These are phyloP conservation scores for Penicillium coprophilum DNA, from an alignment of 495 filamentous ascomycete species.

Conservation along the genomic window DNA sequence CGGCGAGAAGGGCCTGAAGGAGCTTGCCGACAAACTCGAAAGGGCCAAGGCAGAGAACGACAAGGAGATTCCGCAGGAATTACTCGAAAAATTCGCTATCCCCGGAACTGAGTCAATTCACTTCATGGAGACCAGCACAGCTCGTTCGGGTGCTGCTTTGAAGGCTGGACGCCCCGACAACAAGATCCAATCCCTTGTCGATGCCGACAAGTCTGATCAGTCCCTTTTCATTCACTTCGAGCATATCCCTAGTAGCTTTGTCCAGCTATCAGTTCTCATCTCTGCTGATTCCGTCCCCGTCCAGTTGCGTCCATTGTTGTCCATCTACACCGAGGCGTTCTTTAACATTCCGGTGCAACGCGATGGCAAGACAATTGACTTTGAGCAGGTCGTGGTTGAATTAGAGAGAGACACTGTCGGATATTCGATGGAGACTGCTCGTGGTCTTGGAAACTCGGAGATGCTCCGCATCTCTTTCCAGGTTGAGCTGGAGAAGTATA, in stretches of 20 bases:
- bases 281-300: constrained; percentile 72
- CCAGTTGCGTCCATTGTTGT: constrained; percentile 74
- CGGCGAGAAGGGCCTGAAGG: constrained; percentile 65
- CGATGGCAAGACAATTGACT: constrained; percentile 76
- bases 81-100: constrained; percentile 77
- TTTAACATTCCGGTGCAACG: constrained; percentile 85
- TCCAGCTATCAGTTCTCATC: constrained; percentile 73
- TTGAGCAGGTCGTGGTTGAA: constrained; percentile 86
- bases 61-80: constrained; percentile 69
- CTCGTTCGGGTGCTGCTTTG: constrained; percentile 76
- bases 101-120: constrained; percentile 85
- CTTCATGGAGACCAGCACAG: constrained; percentile 86
- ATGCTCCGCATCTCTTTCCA: constrained; percentile 77
- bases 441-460: constrained; percentile 71
- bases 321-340: constrained; percentile 85
- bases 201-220: constrained; percentile 59
- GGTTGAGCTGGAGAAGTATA: constrained; percentile 85
- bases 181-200: constrained; percentile 71
- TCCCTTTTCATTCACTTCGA: constrained; percentile 98
- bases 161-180: constrained; percentile 66
- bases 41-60: constrained; percentile 79
- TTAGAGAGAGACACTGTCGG: constrained; percentile 88
- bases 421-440: constrained; percentile 67
- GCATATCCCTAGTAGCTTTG: constrained; percentile 85
- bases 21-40: constrained; percentile 72